phyloP scores from a whole-genome alignment of 2,329 filamentous ascomycete species.

The Ophiocordyceps australis region DNA sequence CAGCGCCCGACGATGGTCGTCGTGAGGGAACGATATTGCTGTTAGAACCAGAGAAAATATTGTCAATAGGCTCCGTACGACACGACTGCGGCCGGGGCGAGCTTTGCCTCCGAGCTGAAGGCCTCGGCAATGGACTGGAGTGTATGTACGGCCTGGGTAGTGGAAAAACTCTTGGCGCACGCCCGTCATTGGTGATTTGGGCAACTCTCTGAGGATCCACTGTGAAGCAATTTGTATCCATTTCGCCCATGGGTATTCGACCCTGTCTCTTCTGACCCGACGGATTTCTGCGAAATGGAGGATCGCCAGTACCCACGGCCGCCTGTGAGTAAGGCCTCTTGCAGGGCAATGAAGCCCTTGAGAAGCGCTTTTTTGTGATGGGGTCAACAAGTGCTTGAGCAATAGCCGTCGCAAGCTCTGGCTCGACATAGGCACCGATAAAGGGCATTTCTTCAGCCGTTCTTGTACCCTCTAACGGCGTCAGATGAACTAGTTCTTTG shows the following conservation, averaged over 20 bases:
- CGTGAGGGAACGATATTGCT: too few relatives aligned
- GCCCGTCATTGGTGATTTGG: constrained; percentile 27
- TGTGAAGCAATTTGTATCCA: constrained; percentile 42
- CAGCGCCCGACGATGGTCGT: too few relatives aligned
- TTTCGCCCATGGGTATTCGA: constrained; percentile 40
- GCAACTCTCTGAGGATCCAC: constrained; percentile 29
- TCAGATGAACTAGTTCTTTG: constrained; percentile 58
- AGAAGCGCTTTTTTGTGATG: constrained; percentile 58
- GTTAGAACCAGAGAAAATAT: too few relatives aligned
- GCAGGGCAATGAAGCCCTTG: constrained; percentile 20
- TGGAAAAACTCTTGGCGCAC: constrained; percentile 37
- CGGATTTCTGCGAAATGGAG: constrained; percentile 29
- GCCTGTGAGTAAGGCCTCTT: constrained; percentile 22
- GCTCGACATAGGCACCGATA: constrained; percentile 57
- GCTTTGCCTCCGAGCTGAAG: constrained; percentile 5
- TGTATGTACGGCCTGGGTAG: constrained; percentile 38
- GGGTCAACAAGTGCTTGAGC: constrained; percentile 74
- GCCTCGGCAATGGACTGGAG: constrained; percentile 7
- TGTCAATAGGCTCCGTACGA: constrained; percentile 31
- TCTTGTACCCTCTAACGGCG: constrained; percentile 41
- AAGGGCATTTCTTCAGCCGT: constrained; percentile 58
- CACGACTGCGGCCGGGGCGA: constrained; percentile 25
- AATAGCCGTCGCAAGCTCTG: constrained; percentile 52
- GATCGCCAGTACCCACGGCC: constrained; percentile 6
- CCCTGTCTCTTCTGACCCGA: constrained; percentile 31